These are phyloP conservation scores for Fomitopsis betulina DNA, from an alignment of 1,284 basidiomycete genomes.

Conservation along the genomic window DNA sequence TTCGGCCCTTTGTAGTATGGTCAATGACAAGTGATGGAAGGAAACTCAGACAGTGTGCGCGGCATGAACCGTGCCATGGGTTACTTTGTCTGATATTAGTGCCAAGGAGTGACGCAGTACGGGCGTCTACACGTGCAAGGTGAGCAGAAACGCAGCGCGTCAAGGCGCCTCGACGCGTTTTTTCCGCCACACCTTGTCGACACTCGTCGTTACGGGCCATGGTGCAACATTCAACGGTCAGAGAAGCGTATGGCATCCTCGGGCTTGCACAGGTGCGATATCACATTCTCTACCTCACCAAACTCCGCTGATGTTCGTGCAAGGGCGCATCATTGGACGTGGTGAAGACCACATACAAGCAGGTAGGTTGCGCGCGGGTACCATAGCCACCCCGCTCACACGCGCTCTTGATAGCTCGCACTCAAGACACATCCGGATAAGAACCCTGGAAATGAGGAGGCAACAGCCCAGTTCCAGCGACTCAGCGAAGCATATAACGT, in stretches of 20 bases:
- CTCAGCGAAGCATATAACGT: slow-evolving; percentile 64
- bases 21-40: too few species aligned
- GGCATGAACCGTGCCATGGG: too few species aligned
- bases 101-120: too few species aligned
- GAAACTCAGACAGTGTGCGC: too few species aligned
- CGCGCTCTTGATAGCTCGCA: slow-evolving; percentile 41
- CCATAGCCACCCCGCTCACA: neutral
- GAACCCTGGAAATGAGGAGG: slow-evolving; percentile 56
- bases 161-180: slow-evolving; percentile 5
- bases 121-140: neutral
- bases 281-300: neutral
- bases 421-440: slow-evolving; percentile 72
- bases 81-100: too few species aligned
- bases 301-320: neutral
- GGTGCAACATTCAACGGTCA: slow-evolving; percentile 29
- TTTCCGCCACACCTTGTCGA: slow-evolving; percentile 1
- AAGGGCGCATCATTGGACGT: slow-evolving; percentile 58
- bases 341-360: slow-evolving; percentile 64
- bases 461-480: slow-evolving; percentile 64
- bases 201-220: neutral
- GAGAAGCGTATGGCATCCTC: slow-evolving; percentile 51
- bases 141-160: neutral
- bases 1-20: neutral
- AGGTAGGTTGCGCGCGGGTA: slow-evolving; percentile 33
- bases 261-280: slow-evolving; percentile 52